Evolutionary conservation across 345 rosid genomes (phyloP), one percentile per base, ranked within the genome.

Genomic region (Populus ilicifolia): DNA sequence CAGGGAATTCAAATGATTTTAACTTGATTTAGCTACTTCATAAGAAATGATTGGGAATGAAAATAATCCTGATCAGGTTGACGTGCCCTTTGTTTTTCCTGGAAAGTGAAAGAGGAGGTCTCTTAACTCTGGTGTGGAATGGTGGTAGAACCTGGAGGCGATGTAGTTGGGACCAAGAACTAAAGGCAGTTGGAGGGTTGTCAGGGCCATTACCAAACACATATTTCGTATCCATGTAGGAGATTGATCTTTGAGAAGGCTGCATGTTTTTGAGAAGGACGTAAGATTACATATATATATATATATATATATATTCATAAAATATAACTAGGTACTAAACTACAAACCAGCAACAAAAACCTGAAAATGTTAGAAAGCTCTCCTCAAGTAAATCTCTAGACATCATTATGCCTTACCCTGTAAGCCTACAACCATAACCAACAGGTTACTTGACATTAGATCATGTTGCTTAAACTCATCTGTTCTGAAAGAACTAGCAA

Each of bases 101-200:
- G 59, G 6, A 20, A 35, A 67, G 46, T 16, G 30, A 50, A 52
- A 5, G 20, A 36, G 20, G 5, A 30, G 61, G 6, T 33, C 5
- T 48, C 23, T 50, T 77, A 84, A 89, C 89, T 87, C 88, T 5
- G 82, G 84, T n/a, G 89, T 86, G 33, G 88, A 87, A 16, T 80
- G 75, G 5, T 81, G 83, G 79, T 87, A 86, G 4, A 81, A 5
- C 73, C 79, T 82, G 21, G 86, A 64, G 8, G 82, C 69, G 82
- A 83, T 10, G 52, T 77, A 71, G n/a, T 80, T 64, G 29, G 80
- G 79, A 3, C 90, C 87, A 27, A 79, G 8, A 2, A 75, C 56
- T 0, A 1, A 69, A 0, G 7, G 85, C 70, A 5, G 85, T 84
- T 13, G 89, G 85, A 21, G 80, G 84, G 8, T 69, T 41, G 56